A percentile compares a stretch with the other conserved stretches of the same genome.
Evolutionary conservation across 2,329 filamentous ascomycete genomes (phyloP).

Genomic region (Calonectria fujianensis): DNA sequence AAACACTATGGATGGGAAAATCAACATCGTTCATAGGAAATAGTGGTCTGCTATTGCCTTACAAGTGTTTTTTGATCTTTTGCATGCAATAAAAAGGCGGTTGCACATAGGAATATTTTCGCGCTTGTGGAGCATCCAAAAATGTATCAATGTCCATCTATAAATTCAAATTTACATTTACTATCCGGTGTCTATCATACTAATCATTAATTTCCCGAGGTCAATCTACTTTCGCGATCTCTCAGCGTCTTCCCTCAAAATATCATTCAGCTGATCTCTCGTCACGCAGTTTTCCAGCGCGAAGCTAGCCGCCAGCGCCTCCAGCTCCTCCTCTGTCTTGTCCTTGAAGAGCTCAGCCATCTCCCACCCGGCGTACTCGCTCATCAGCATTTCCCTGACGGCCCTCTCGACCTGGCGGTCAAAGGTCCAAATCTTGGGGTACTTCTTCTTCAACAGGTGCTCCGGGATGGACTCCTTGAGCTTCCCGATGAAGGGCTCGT

Average conservation of each 20-base stretch:
- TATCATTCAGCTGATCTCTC: slow-evolving; percentile 70
- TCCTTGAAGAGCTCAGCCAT: slow-evolving; percentile 73
- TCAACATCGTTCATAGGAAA: too few species aligned
- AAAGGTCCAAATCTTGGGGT: slow-evolving; percentile 71
- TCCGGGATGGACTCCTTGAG: slow-evolving; percentile 66
- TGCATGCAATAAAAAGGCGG: too few species aligned
- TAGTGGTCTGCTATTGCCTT: too few species aligned
- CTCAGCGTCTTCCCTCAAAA: slow-evolving; percentile 59
- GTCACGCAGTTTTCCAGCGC: slow-evolving; percentile 72
- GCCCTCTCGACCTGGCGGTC: slow-evolving; percentile 69
- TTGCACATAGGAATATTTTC: too few species aligned
- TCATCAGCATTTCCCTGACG: slow-evolving; percentile 63
- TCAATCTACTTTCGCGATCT: slow-evolving; percentile 45
- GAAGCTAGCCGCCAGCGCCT: slow-evolving; percentile 71
- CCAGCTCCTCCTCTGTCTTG: slow-evolving; percentile 70
- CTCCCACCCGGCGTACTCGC: slow-evolving; percentile 71
- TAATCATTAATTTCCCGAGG: neutral
- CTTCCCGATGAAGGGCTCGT: slow-evolving; percentile 61
- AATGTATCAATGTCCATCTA: neutral
- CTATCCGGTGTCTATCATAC: neutral
- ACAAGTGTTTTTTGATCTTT: too few species aligned
- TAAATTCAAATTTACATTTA: neutral
- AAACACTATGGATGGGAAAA: too few species aligned
- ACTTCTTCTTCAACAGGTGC: slow-evolving; percentile 64
- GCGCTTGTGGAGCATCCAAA: neutral